Conservation (phyloP, 228 moss, liverwort and hornwort species). For the Sphagnum magellanicum region DNA sequence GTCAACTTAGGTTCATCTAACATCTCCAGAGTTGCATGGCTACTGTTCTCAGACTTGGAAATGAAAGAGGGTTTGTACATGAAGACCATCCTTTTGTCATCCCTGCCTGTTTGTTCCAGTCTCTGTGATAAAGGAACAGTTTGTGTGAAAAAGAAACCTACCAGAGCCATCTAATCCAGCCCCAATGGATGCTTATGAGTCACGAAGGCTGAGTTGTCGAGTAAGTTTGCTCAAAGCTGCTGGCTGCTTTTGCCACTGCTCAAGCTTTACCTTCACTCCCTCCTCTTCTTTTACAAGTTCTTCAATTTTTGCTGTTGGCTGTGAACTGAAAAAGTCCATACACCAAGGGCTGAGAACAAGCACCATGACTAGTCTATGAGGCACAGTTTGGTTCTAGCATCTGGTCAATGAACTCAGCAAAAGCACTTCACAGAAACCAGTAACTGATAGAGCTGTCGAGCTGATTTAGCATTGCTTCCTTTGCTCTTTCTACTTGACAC, state of each 20-base stretch:
- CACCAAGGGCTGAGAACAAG: background rate
- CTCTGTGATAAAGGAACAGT: no score
- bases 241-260: constrained; percentile 75
- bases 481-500: constrained; percentile 97
- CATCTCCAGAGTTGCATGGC: no score
- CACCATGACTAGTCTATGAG: background rate
- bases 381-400: background rate
- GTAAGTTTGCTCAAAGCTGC: constrained; percentile 67
- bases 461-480: constrained; percentile 99
- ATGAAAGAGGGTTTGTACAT: no score
- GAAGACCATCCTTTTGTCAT: no score
- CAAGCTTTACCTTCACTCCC: constrained; percentile 78
- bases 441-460: constrained; percentile 95
- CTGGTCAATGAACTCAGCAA: background rate
- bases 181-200: constrained; percentile 63
- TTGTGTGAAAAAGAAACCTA: constrained; percentile 15
- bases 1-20: no score
- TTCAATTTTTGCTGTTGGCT: constrained; percentile 76
- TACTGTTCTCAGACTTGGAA: no score
- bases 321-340: constrained; percentile 35
- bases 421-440: background rate
- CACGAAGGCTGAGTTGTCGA: constrained; percentile 87
- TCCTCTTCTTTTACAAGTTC: constrained; percentile 92
- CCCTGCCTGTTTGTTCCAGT: no score
- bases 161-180: constrained; percentile 47